Base-by-base conservation (phyloP, 768 basidiomycete genomes). In the Gyrodon lividus region DNA sequence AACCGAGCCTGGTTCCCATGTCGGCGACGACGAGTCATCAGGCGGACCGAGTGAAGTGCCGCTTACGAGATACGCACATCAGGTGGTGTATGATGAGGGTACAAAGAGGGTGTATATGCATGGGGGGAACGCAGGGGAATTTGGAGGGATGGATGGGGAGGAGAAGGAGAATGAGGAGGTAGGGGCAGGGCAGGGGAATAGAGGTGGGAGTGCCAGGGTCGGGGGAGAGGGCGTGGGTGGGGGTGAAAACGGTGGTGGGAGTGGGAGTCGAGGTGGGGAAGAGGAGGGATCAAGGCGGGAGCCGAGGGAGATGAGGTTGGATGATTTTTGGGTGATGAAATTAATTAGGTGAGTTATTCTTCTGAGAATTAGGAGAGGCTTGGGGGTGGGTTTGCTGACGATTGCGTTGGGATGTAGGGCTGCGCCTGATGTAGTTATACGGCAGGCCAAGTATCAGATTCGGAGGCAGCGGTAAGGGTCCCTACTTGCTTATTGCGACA, bases 291-390 rank as follows among this genome's bases (percentile, higher is more conserved):
- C 50, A 33, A 57, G 30, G 26, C 23, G 30, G 12, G 52, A 44
- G 14, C 28, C 57, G 40, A 55, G 65, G 48, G 79, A 82, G 57
- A 73, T 66, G 51, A 72, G 87, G 52, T 57, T 92, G 64, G 82
- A 87, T 60, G 89, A 91, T 65, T 83, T 92, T 55, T 92, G 90
- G 89, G 76, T 73, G 65, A 86, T 90, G 83, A 73, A 71, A 31
- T 63, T 92, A 31, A 64, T 76, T 56, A 79, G 88, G 89, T 89
- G 51, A 31, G 78, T 43, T 2, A 2, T 34, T 23, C 23, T 28
- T 3, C 23, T 14, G n/a, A 17, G 31, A 20, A 17, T 10, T 7
- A 7, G 38, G 13, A 37, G 34, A 7, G 17, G 1, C 24, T 20
- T 58, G 26, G n/a, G 10, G 22, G 0, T 42, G 28, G 3, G 4